A percentile compares a stretch with the other conserved stretches of the same genome.
Evolutionary conservation across 1,284 basidiomycete genomes (phyloP).

Genomic region (Rhodotorula glutinis): DNA sequence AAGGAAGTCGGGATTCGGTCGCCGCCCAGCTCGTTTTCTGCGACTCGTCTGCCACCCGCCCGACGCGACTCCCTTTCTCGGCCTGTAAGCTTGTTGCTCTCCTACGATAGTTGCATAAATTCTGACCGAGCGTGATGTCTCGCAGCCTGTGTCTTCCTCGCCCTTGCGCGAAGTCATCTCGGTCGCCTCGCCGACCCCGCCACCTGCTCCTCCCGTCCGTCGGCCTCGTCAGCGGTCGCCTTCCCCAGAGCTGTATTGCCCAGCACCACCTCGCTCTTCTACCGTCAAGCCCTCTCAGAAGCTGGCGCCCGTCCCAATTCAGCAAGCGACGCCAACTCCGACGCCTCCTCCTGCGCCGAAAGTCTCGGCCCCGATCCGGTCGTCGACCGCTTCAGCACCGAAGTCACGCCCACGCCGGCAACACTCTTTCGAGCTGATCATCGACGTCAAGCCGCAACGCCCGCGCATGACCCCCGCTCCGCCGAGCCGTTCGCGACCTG

Average conservation of each 20-base stretch:
- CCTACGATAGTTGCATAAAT: no score
- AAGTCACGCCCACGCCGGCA: no score
- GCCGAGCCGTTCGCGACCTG: not conserved
- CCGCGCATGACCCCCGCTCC: not conserved
- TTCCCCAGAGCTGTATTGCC: conserved; percentile 7
- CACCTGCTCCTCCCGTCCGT: not conserved
- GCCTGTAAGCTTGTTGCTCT: not conserved
- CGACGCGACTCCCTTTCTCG: not conserved
- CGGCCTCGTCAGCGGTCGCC: not conserved
- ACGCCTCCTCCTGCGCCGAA: conserved; percentile 2
- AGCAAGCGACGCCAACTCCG: conserved; percentile 11
- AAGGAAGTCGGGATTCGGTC: not conserved
- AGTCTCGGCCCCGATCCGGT: not conserved
- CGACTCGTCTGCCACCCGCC: not conserved
- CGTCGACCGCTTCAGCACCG: no score
- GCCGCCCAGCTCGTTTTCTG: not conserved
- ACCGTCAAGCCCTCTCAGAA: not conserved
- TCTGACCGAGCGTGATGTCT: no score
- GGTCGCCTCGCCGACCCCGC: not conserved
- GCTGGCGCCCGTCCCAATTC: not conserved
- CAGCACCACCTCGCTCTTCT: not conserved
- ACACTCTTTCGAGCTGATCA: conserved; percentile 12
- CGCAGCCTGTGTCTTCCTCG: not conserved
- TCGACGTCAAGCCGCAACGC: conserved; percentile 4
- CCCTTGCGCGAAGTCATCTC: conserved; percentile 6